Evolutionary conservation across 805 yeast species (phyloP).

Genomic region (Ogataea zsoltii): DNA sequence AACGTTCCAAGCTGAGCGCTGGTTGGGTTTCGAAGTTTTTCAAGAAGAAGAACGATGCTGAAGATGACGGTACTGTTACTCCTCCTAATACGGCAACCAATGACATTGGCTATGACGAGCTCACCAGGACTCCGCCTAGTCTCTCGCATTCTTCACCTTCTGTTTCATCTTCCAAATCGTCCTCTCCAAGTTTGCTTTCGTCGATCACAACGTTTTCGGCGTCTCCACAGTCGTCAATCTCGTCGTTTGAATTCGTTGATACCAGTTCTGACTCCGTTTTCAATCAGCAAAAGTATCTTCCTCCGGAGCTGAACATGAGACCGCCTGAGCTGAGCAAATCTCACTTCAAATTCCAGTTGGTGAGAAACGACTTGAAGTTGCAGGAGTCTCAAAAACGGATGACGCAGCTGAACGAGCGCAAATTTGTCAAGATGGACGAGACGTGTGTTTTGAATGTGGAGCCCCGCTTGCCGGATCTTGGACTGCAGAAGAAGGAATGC

Average conservation of each 20-base stretch:
- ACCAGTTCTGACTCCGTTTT: conserved; percentile 8
- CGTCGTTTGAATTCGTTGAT: conserved; percentile 26
- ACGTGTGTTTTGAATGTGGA: conserved; percentile 7
- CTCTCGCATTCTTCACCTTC: conserved; percentile 24
- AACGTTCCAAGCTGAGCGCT: conserved; percentile 16
- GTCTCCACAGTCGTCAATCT: conserved; percentile 32
- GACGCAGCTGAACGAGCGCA: conserved; percentile 16
- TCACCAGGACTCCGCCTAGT: conserved; percentile 18
- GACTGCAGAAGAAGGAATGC: conserved; percentile 1
- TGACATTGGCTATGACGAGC: conserved; percentile 3
- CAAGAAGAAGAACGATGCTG: conserved; percentile 19
- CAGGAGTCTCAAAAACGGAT: conserved; percentile 16
- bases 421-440: conserved; percentile 13
- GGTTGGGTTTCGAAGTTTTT: conserved; percentile 31
- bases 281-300: conserved; percentile 25
- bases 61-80: neutral
- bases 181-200: conserved; percentile 31
- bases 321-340: conserved; percentile 25
- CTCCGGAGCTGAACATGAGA: conserved; percentile 45
- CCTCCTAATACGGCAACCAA: conserved; percentile 1
- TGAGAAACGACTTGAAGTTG: conserved; percentile 27
- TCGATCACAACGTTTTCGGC: conserved; percentile 23
- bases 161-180: conserved; percentile 29
- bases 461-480: conserved; percentile 26
- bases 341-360: conserved; percentile 28